A percentile compares a stretch with the other conserved stretches of the same genome.
Evolutionary conservation across 805 yeast species (phyloP).

Genomic region (Grigorovia yakushimaensis): DNA sequence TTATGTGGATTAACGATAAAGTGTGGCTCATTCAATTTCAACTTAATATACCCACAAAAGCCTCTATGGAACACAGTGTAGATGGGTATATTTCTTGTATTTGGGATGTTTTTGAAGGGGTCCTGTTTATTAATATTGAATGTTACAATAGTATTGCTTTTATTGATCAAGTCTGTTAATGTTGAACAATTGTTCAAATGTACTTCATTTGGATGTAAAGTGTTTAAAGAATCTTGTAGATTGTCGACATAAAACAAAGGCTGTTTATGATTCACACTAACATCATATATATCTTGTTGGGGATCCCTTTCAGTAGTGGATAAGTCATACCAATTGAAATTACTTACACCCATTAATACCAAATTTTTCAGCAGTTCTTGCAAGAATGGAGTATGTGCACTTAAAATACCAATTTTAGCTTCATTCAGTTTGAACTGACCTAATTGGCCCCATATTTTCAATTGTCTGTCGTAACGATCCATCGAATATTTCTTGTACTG

Average conservation of each 20-base stretch:
- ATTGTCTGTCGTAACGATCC: slow-evolving; percentile 72
- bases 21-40: slow-evolving; percentile 43
- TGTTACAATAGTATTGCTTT: neutral
- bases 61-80: slow-evolving; percentile 46
- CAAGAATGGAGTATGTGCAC: slow-evolving; percentile 47
- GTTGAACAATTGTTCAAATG: slow-evolving; percentile 1
- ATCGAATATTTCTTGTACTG: slow-evolving; percentile 3
- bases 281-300: no score
- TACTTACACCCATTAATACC: slow-evolving; percentile 54
- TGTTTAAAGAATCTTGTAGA: neutral
- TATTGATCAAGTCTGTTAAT: neutral
- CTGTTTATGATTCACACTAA: neutral
- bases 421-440: slow-evolving; percentile 60
- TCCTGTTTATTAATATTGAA: neutral
- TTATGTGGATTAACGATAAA: slow-evolving; percentile 73
- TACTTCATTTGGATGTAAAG: slow-evolving; percentile 26
- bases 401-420: slow-evolving; percentile 48
- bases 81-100: slow-evolving; percentile 15
- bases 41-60: slow-evolving; percentile 51
- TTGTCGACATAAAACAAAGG: neutral
- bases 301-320: neutral
- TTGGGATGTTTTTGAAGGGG: neutral
- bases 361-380: slow-evolving; percentile 71
- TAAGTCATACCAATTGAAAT: slow-evolving; percentile 40
- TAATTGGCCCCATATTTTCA: slow-evolving; percentile 71